Evolutionary conservation across 768 basidiomycete genomes (phyloP).

Genomic region (Pluteus cervinus): DNA sequence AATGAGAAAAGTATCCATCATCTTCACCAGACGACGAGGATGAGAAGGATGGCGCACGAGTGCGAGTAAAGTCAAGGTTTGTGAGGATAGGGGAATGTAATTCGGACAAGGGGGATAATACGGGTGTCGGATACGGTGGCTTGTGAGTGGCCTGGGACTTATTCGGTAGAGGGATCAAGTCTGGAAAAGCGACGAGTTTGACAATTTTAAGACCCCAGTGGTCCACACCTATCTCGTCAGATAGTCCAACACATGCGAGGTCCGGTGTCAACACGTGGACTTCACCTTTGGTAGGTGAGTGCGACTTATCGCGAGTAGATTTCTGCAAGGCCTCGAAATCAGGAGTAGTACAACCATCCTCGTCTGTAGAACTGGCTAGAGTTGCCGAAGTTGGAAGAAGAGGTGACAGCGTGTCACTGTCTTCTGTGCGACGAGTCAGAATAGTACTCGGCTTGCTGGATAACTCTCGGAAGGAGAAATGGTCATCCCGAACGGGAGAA

Average conservation of each 20-base stretch:
- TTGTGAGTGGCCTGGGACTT: conserved; percentile 7
- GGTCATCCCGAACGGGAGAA: conserved; percentile 20
- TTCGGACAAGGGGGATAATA: conserved; percentile 1
- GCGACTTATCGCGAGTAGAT: conserved; percentile 31
- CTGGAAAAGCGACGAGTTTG: conserved; percentile 72
- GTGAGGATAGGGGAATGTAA: too few species aligned
- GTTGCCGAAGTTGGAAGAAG: conserved; percentile 9
- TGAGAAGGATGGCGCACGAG: too few species aligned
- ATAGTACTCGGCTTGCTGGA: conserved; percentile 27
- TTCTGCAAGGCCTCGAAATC: conserved; percentile 1
- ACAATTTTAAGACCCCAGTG: conserved; percentile 75
- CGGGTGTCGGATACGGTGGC: conserved; percentile 5
- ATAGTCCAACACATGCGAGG: conserved; percentile 70
- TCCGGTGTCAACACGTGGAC: conserved; percentile 64
- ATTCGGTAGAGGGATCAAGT: conserved; percentile 44
- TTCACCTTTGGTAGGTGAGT: conserved; percentile 50
- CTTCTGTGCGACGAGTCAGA: conserved; percentile 41
- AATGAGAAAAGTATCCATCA: conserved; percentile 59
- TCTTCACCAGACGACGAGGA: conserved; percentile 34
- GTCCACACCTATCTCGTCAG: conserved; percentile 56
- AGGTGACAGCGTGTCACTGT: conserved; percentile 28
- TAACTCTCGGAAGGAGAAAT: conserved; percentile 15
- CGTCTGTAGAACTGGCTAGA: neutral
- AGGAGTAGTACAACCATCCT: neutral
- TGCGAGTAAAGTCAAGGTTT: too few species aligned